These are phyloP conservation scores for Vigna unguiculata DNA, from an alignment of 306 rosid genomes.

Conservation along the genomic window DNA sequence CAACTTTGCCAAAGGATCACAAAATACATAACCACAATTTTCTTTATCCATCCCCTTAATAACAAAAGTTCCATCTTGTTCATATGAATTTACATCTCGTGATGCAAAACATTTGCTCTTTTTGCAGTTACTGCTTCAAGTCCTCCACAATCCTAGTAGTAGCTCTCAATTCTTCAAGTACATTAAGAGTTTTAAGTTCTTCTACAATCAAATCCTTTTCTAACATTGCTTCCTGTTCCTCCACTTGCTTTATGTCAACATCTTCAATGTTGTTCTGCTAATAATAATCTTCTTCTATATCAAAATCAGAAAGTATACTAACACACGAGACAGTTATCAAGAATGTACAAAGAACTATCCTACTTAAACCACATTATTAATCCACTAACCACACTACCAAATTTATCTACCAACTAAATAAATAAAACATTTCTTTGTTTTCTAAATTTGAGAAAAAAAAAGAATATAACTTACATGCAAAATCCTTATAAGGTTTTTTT, in stretches of 20 bases:
- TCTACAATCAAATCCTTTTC: constrained; percentile 96
- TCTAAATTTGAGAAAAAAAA: neutral
- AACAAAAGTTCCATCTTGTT: constrained; percentile 59
- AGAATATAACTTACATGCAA: neutral
- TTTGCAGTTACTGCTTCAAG: constrained; percentile 78
- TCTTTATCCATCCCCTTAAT: constrained; percentile 68
- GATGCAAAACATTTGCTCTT: constrained; percentile 69
- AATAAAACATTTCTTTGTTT: neutral
- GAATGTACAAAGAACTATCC: constrained; percentile 27
- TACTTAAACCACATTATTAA: neutral
- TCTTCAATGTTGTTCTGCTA: constrained; percentile 58
- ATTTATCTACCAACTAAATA: neutral
- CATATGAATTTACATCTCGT: constrained; percentile 52
- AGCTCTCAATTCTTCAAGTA: constrained; percentile 89
- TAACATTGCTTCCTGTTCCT: constrained; percentile 90
- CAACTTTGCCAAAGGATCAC: too few relatives aligned
- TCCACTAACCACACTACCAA: constrained; percentile 13
- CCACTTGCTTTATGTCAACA: constrained; percentile 91
- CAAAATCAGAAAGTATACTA: constrained; percentile 50
- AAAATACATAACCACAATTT: too few relatives aligned
- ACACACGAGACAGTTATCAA: constrained; percentile 24
- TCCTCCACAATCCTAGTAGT: constrained; percentile 89
- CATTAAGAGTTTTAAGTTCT: constrained; percentile 94
- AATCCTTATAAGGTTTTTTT: neutral
- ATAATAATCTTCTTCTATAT: constrained; percentile 43